Evolutionary conservation across 768 basidiomycete species (phyloP).

Genomic region (Kwoniella dendrophila): DNA sequence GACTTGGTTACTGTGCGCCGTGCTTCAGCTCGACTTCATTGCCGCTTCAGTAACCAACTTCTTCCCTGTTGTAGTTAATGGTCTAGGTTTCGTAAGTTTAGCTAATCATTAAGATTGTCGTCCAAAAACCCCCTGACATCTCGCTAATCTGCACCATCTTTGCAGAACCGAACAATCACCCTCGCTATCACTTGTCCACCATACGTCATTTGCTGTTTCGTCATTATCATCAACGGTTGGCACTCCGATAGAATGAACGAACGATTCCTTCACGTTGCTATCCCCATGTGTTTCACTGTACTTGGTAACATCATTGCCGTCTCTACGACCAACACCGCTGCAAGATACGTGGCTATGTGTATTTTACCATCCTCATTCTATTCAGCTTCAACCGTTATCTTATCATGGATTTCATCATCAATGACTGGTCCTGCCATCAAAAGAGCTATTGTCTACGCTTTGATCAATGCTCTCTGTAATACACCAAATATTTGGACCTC

Average conservation of each 20-base stretch:
- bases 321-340: constrained; percentile 41
- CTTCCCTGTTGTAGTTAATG: constrained; percentile 45
- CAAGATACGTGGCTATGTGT: constrained; percentile 52
- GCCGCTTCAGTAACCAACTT: constrained; percentile 52
- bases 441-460: constrained; percentile 47
- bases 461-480: constrained; percentile 50
- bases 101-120: neutral
- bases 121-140: neutral
- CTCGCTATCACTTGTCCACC: constrained; percentile 50
- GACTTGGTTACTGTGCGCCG: constrained; percentile 32
- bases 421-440: constrained; percentile 49
- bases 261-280: constrained; percentile 33
- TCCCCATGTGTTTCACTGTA: constrained; percentile 11
- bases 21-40: constrained; percentile 21
- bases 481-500: constrained; percentile 52
- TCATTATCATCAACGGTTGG: constrained; percentile 48
- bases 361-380: constrained; percentile 48
- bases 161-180: constrained; percentile 37
- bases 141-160: neutral
- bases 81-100: constrained; percentile 36
- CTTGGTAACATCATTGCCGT: constrained; percentile 29
- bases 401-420: constrained; percentile 49
- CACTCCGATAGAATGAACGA: constrained; percentile 46
- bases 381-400: constrained; percentile 44
- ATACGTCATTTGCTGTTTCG: constrained; percentile 49